These are phyloP conservation scores for Bruguiera gymnorhiza DNA, from an alignment of 345 rosid species.

Conservation along the genomic window DNA sequence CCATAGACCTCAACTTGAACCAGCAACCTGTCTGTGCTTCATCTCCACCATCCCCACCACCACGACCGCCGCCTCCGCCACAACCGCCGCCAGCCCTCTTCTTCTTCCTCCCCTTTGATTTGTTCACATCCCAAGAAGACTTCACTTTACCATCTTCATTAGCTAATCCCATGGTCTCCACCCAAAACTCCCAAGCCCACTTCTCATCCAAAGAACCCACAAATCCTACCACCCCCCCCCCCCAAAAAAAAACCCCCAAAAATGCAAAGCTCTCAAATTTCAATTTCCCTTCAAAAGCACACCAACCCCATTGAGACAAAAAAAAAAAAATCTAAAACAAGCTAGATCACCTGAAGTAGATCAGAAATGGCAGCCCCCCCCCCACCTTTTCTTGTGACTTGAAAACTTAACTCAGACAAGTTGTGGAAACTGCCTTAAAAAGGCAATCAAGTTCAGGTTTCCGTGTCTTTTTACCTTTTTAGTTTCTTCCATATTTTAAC, in stretches of 20 bases:
- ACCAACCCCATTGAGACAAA: constrained; percentile 6
- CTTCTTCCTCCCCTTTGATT: constrained; percentile 51
- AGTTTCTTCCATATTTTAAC: neutral
- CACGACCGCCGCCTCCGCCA: neutral
- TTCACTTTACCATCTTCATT: constrained; percentile 43
- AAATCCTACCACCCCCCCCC: constrained; percentile 15
- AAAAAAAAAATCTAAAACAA: neutral
- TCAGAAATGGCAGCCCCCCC: constrained; percentile 11
- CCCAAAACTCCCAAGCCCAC: constrained; percentile 29
- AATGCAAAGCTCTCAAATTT: neutral
- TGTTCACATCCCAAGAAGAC: constrained; percentile 36
- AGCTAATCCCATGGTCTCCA: constrained; percentile 33
- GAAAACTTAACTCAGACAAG: neutral
- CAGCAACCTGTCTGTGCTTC: constrained; percentile 24
- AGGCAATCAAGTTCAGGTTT: constrained; percentile 8
- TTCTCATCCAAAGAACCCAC: constrained; percentile 28
- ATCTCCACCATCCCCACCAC: constrained; percentile 6
- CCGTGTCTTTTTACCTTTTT: neutral
- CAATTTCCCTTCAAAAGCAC: constrained; percentile 15
- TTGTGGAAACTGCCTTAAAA: neutral
- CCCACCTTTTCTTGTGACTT: neutral
- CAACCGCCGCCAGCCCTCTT: constrained; percentile 32
- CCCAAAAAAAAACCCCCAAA: neutral
- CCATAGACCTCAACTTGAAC: constrained; percentile 25
- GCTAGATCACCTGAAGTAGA: constrained; percentile 13